Base-by-base conservation (phyloP, 2,329 filamentous ascomycete genomes). In the Cercospora nicotianae region DNA sequence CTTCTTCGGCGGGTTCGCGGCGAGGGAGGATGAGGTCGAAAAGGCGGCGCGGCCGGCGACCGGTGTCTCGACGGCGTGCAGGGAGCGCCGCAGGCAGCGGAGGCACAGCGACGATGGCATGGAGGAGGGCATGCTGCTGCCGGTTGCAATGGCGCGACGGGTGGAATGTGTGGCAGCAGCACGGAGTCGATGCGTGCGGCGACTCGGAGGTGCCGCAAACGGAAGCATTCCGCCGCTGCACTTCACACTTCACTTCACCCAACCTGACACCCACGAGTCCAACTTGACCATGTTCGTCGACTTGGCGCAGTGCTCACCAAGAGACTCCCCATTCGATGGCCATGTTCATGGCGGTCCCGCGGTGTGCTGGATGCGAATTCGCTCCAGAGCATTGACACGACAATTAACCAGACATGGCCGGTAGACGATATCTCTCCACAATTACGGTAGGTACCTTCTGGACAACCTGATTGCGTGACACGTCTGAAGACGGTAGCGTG, bases 21-120 rank as follows among this genome's bases (percentile, higher is more conserved):
- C 75, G 59, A 72, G 65, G 51, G 74, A 70, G 12, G 73, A 60
- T 12, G 77, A 71, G 62, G 77, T 78, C 62, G 77, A 78, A 70
- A 79, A 79, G 30, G 77, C 73, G 61, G 77, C 73, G 66, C 71
- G 70, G n/a, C 68, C 64, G 55, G 65, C 64, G 51, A 30, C 8
- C 1, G 42, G 26, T 6, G 48, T 12, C 23, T 73, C 69, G 53
- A 70, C 62, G 28, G 66, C 57, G 28, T 63, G 30, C 3, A 75
- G 65, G 1, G 74, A 72, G 65, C 72, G 73, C 45, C 66, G 60
- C 2, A 76, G 68, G 53, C 75, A 76, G 67, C 73, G 72, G 57
- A 73, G 65, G 48, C 75, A 76, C 65, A 73, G 60, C 8, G 73
- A 60, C 23, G 73, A 69, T 45, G 75, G 63, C 75, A 77, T 76